phyloP scores from a whole-genome alignment of 2,329 filamentous ascomycete species.

The Cercospora sp. region DNA sequence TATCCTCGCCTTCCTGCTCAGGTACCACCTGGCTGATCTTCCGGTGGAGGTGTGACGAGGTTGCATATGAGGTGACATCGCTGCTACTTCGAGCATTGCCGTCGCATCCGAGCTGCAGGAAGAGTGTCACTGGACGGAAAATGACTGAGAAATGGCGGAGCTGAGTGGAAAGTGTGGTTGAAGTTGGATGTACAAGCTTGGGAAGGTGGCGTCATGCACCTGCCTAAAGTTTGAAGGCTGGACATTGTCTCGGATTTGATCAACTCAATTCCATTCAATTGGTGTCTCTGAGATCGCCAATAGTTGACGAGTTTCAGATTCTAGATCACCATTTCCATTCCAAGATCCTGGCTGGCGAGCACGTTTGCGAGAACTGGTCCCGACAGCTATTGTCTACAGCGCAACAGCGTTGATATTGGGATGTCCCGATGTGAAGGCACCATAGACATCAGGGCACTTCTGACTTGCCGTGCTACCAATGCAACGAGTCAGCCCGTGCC shows the following conservation, averaged over 20 bases:
- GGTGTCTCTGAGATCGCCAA: not conserved
- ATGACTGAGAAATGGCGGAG: not conserved
- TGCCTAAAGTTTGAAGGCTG: not conserved
- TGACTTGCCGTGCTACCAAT: not conserved
- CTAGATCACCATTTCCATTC: not conserved
- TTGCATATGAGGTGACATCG: not conserved
- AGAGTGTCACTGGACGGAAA: not conserved
- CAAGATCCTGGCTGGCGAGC: no score
- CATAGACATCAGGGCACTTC: not conserved
- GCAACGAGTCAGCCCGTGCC: not conserved
- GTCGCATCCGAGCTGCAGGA: not conserved
- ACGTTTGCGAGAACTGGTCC: no score
- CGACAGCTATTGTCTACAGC: not conserved
- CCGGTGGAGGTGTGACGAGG: not conserved
- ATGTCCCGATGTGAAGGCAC: not conserved
- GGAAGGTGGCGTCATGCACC: not conserved
- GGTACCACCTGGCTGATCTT: not conserved
- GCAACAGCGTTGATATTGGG: not conserved
- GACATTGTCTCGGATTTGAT: not conserved
- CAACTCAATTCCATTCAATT: not conserved
- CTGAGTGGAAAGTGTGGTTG: not conserved
- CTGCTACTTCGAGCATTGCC: not conserved
- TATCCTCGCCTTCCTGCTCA: conserved; percentile 1
- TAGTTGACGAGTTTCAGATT: not conserved
- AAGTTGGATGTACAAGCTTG: not conserved